Evolutionary conservation across 108 stramenopile species (phyloP), one percentile per base, ranked within the genome.

Genomic region (Pelagomonas calceolata): DNA sequence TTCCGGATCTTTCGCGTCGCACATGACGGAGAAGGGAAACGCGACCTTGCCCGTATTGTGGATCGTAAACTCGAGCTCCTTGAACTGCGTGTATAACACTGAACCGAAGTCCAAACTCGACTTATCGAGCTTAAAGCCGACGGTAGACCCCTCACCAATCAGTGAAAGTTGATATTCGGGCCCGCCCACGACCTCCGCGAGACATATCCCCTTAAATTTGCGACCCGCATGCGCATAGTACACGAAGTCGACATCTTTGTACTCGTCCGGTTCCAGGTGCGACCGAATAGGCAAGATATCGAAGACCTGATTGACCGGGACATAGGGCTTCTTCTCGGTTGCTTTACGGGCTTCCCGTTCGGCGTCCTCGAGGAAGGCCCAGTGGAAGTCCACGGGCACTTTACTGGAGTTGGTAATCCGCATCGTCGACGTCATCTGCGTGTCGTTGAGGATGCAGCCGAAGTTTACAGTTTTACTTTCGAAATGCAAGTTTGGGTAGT

Each of bases 401-500:
- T 63, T 44, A 36, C 78, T 78, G 69, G 63, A 66, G 80, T 88
- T 88, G 32, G 82, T 79, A 34, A 85, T 73, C 36, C 69, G 69
- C 14, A 85, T 63, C 43, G 39, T 65, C 63, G 70, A 51, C 31
- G 85, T 85, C 73, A 79, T 85, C 32, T 79, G 81, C 18, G 87
- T 86, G 68, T 86, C 87, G 72, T 86, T 86, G 21, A 88, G 78
- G 30, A 88, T 77, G 66, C 83, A 84, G 30, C 87, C 87, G 68
- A 88, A 88, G 68, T 81, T 75, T 45, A 88, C 74, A 45, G 44
- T 32, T 3, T 36, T 37, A 32, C 32, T 30, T 72, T 82, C 85
- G n/a, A 88, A 81, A 30, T 78, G 78, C 4, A 88, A 68, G 75
- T 88, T 88, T 36, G 87, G 87, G 66, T 79, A 88, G 45, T 80